Evolutionary conservation across 2,329 filamentous ascomycete genomes (phyloP).

Genomic region (Fusarium fracticaudum): DNA sequence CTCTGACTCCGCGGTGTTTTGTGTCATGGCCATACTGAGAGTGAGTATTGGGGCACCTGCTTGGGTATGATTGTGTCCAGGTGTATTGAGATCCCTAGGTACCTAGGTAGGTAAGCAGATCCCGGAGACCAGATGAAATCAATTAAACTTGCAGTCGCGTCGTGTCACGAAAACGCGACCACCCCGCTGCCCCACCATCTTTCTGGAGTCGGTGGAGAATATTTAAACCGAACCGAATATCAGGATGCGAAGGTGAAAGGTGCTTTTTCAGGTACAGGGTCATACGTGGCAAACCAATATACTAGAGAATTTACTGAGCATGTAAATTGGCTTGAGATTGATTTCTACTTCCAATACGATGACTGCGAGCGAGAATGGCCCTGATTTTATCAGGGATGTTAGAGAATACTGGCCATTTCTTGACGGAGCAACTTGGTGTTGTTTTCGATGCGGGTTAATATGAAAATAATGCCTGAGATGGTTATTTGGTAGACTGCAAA

Average conservation of each 20-base stretch:
- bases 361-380: background rate
- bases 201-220: background rate
- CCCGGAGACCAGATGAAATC: conserved; percentile 2
- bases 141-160: conserved; percentile 31
- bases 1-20: conserved; percentile 6
- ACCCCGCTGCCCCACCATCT: conserved; percentile 2
- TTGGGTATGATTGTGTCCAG: background rate
- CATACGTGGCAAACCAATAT: background rate
- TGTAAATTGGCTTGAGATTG: background rate
- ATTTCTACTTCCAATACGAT: background rate
- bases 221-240: background rate
- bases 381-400: background rate
- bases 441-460: background rate
- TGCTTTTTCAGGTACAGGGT: background rate
- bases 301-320: background rate
- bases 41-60: background rate
- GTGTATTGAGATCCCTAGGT: background rate
- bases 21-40: conserved; percentile 32
- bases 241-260: background rate
- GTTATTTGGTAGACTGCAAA: background rate
- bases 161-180: conserved; percentile 15
- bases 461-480: background rate
- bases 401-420: background rate
- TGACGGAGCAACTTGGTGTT: too few relatives aligned
- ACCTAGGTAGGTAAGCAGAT: background rate